phyloP scores from a whole-genome alignment of 2,329 filamentous ascomycete species.

The Neonectria magnoliae region DNA sequence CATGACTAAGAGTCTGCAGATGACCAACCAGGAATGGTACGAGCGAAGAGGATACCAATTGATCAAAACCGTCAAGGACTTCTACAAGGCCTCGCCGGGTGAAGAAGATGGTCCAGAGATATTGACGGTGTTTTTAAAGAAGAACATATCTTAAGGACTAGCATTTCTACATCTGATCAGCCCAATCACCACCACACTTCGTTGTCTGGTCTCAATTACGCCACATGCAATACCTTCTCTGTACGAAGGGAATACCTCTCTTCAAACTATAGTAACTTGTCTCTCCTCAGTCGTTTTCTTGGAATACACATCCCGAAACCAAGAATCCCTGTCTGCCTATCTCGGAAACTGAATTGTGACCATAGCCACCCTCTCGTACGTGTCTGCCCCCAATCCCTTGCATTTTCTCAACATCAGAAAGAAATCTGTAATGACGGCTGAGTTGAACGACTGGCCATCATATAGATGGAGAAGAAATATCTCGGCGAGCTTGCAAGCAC shows the following conservation, averaged over 20 bases:
- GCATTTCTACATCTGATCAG: not conserved
- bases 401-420: not conserved
- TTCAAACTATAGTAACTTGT: not conserved
- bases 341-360: not conserved
- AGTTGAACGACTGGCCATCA: not conserved
- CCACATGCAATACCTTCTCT: not conserved
- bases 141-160: slow-evolving; percentile 7
- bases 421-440: not conserved
- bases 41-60: slow-evolving; percentile 40
- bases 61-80: slow-evolving; percentile 32
- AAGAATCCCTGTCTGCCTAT: not conserved
- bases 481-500: not conserved
- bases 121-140: slow-evolving; percentile 26
- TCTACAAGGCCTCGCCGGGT: slow-evolving; percentile 14
- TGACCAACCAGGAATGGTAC: slow-evolving; percentile 45
- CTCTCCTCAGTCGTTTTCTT: not conserved
- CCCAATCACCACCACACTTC: not conserved
- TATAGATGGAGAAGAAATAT: slow-evolving; percentile 9
- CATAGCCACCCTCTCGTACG: not conserved
- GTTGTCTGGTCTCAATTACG: not conserved
- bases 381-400: not conserved
- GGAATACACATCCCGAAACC: not conserved
- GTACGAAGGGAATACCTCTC: not conserved
- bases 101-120: not conserved
- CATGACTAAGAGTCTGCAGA: slow-evolving; percentile 17